Conservation (phyloP, 2,329 filamentous ascomycete species). For the Chrysosphaeria jannelii region DNA sequence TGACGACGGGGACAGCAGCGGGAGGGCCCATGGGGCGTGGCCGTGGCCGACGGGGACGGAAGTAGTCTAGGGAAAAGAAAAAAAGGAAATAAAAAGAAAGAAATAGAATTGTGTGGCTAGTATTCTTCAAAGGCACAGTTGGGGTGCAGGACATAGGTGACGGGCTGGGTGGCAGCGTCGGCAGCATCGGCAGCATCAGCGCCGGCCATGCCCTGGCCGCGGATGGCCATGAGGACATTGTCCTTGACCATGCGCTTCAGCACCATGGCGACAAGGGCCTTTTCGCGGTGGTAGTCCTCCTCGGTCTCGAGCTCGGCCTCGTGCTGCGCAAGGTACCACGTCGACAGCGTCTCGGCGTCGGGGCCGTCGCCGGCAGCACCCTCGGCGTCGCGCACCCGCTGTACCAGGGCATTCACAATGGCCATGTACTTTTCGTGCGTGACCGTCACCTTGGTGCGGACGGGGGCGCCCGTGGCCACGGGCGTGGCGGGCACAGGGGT, state of each 20-base stretch:
- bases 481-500: constrained; percentile 7
- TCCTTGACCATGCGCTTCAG: constrained; percentile 90
- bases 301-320: constrained; percentile 56
- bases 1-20: too few relatives aligned
- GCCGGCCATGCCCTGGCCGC: constrained; percentile 21
- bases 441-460: constrained; percentile 44
- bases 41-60: too few relatives aligned
- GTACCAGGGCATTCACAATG: constrained; percentile 66
- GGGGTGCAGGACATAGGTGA: constrained; percentile 74
- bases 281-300: constrained; percentile 53
- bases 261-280: constrained; percentile 49
- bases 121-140: constrained; percentile 60
- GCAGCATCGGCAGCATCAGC: constrained; percentile 1
- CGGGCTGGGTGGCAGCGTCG: constrained; percentile 11
- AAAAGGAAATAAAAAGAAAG: too few relatives aligned
- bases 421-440: constrained; percentile 84
- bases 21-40: too few relatives aligned
- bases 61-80: too few relatives aligned
- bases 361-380: constrained; percentile 47
- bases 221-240: constrained; percentile 61
- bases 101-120: too few relatives aligned
- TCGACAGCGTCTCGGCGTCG: constrained; percentile 47
- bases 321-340: constrained; percentile 81
- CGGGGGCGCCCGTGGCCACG: constrained; percentile 2
- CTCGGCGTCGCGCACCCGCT: constrained; percentile 63